phyloP scores from a whole-genome alignment of 2,329 filamentous ascomycete species.

The Phyllosticta capitalensis region DNA sequence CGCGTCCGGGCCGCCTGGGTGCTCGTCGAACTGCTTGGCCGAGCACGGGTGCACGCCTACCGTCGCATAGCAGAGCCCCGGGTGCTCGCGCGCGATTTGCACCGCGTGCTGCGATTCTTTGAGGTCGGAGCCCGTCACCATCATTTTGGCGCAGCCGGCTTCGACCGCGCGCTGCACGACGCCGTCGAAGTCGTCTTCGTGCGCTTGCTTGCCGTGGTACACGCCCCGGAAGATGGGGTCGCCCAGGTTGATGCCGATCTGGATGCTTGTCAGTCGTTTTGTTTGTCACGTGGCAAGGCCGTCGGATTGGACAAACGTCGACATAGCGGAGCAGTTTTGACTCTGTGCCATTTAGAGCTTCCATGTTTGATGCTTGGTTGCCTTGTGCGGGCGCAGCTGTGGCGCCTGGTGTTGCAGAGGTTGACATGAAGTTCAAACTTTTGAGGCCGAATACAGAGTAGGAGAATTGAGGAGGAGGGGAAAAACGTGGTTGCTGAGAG shows the following conservation, averaged over 20 bases:
- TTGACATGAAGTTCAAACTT: not conserved
- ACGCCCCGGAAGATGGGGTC: slow-evolving; percentile 81
- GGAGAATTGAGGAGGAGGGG: not conserved
- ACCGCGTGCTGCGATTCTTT: slow-evolving; percentile 67
- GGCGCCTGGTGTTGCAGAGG: not conserved
- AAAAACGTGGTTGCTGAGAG: not conserved
- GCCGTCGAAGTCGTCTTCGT: slow-evolving; percentile 62
- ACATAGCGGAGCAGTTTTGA: slow-evolving; percentile 2
- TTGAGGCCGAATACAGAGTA: not conserved
- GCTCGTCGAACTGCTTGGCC: slow-evolving; percentile 62
- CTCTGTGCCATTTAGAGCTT: not conserved
- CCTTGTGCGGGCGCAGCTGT: not conserved
- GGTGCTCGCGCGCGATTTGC: slow-evolving; percentile 61
- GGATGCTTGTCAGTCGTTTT: not conserved
- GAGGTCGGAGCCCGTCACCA: slow-evolving; percentile 87
- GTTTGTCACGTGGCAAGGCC: not conserved
- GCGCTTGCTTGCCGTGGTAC: slow-evolving; percentile 70
- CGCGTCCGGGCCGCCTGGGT: slow-evolving; percentile 44
- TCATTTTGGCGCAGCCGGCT: slow-evolving; percentile 77
- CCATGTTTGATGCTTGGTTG: not conserved
- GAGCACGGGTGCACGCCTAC: slow-evolving; percentile 91
- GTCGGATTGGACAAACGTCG: not conserved
- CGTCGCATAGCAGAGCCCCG: slow-evolving; percentile 76
- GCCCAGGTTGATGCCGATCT: slow-evolving; percentile 91
- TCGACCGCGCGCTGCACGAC: slow-evolving; percentile 70